Evolutionary conservation across 1,139 yeast species (phyloP), one percentile per base, ranked within the genome.

Genomic region (Geotrichum macrosporum): DNA sequence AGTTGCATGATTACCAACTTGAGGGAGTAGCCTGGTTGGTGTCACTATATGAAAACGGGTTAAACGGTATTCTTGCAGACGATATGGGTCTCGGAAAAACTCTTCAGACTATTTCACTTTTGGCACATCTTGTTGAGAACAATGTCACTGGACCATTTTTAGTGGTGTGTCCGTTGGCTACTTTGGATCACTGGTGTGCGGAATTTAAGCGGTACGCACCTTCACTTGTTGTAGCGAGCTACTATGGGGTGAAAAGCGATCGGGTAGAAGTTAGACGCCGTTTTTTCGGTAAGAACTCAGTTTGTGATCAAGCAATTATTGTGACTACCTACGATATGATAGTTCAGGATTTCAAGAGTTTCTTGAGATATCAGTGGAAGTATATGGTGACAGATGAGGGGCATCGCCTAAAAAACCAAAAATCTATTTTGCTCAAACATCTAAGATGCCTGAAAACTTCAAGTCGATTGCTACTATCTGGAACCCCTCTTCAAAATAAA

Each of bases 101-200:
- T 0, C 79, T 88, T 36, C 96, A 88, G 65, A 77, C 87, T 2
- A 71, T 86, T 32, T 61, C 94, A 0, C 65, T 92, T 30, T 69
- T 92, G 26, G 97, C 97, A 0, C 97, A 92, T 65, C 98, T 0
- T 85, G 96, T 58, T 95, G 84, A 57, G 89, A 88, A 60, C 85
- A 85, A 51, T 76, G 84, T 29, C 97, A 89, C 98, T 97, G 98
- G 98, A 0, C 98, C 98, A 0, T 98, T 92, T 70, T 71, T 94
- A 47, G 89, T 94, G 65, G 80, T 94, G 52, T 98, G 92, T 3
- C 99, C 99, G 2, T 92, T 98, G 0, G 87, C 96, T 13, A 98
- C 94, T 12, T 81, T 94, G 82, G 78, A 94, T 49, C 94, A 94
- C 63, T 94, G 99, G 99, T 98, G 92, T 64, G 88, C 89, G 96